These are phyloP conservation scores for Lycium ferocissimum DNA, from an alignment of 257 asterid genomes.

Conservation along the genomic window DNA sequence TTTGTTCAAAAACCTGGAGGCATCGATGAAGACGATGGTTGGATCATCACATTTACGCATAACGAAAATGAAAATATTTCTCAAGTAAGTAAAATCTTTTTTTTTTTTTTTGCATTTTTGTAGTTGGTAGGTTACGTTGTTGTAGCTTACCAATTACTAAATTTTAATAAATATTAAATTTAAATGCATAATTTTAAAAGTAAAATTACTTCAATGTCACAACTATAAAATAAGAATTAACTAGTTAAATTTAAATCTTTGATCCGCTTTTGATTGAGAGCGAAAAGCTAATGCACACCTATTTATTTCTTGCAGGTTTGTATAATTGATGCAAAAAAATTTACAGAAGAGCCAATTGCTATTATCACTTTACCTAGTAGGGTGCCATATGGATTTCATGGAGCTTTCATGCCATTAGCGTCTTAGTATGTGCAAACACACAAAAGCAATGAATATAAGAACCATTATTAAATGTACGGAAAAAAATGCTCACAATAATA, in stretches of 20 bases:
- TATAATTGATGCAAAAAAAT: conserved; percentile 44
- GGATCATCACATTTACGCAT: conserved; percentile 44
- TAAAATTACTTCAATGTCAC: neutral
- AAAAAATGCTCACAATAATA: too few species aligned
- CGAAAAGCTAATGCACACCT: neutral
- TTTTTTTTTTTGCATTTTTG: neutral
- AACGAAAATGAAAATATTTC: conserved; percentile 37
- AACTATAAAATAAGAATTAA: neutral
- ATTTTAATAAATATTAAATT: too few species aligned
- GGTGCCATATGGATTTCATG: conserved; percentile 55
- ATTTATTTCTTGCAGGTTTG: conserved; percentile 37
- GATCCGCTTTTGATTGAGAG: neutral
- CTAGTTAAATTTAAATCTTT: neutral
- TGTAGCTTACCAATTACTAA: too few species aligned
- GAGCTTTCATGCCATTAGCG: conserved; percentile 32
- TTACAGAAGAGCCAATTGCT: conserved; percentile 40
- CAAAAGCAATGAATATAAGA: too few species aligned
- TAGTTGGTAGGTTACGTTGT: too few species aligned
- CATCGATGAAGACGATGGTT: conserved; percentile 45
- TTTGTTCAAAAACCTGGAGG: conserved; percentile 34
- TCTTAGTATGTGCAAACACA: neutral
- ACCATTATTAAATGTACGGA: too few species aligned
- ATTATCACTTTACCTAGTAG: conserved; percentile 42
- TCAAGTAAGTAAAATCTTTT: conserved; percentile 28
- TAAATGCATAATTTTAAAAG: neutral